Evolutionary conservation across 2,329 filamentous ascomycete genomes (phyloP).

Genomic region (Nannizziopsis barbatae): DNA sequence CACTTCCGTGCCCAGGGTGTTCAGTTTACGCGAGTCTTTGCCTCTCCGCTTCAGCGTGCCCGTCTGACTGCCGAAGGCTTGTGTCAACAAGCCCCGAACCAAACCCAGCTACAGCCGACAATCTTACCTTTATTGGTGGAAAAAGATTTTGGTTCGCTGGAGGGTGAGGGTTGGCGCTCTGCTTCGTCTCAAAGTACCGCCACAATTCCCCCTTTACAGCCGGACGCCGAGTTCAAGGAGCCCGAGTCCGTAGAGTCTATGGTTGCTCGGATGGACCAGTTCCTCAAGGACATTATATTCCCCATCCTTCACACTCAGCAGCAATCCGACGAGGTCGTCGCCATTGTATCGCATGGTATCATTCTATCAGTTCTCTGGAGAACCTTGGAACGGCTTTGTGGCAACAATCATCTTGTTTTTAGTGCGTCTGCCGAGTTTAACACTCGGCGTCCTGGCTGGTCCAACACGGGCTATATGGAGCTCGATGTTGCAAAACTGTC

Average conservation of each 20-base stretch:
- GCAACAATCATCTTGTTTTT: conserved; percentile 36
- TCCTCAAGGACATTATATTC: conserved; percentile 54
- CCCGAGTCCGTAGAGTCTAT: conserved; percentile 60
- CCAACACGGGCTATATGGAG: conserved; percentile 54
- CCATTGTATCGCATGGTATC: conserved; percentile 73
- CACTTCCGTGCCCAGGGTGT: conserved; percentile 56
- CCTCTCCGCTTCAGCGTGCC: conserved; percentile 67
- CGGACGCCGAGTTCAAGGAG: conserved; percentile 39
- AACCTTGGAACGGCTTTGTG: conserved; percentile 48
- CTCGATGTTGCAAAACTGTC: conserved; percentile 21
- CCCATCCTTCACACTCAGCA: conserved; percentile 40
- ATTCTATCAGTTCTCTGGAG: conserved; percentile 61
- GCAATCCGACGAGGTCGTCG: conserved; percentile 38
- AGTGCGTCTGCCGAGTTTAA: conserved; percentile 28
- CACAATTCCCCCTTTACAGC: conserved; percentile 19
- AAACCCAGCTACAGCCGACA: conserved; percentile 12
- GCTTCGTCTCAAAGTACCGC: conserved; percentile 11
- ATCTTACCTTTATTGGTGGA: conserved; percentile 25
- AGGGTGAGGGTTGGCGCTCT: conserved; percentile 21
- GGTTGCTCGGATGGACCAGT: conserved; percentile 50
- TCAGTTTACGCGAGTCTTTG: conserved; percentile 57
- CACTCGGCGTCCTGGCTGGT: conserved; percentile 45
- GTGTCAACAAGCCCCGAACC: background rate
- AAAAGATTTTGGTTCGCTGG: conserved; percentile 33
- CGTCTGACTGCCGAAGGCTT: conserved; percentile 36